Percentiles rank a stretch among this genome's conserved stretches.
Evolutionary conservation across 1,139 yeast genomes (phyloP).

Genomic region (Yamadazyma spencermartinsiae): DNA sequence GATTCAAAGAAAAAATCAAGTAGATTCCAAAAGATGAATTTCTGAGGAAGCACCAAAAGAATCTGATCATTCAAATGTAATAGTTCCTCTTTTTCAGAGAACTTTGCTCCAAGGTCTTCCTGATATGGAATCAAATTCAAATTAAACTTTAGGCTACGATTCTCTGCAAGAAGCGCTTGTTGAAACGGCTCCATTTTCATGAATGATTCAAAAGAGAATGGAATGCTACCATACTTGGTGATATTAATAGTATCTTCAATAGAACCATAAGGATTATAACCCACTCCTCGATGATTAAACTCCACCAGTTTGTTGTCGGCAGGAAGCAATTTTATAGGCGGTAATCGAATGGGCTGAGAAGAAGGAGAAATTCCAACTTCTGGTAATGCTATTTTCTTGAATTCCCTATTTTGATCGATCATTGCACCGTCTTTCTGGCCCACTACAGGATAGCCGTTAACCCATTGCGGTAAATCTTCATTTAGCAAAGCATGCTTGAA

Average conservation of each 20-base stretch:
- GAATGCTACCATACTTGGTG: background rate
- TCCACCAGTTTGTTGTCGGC: background rate
- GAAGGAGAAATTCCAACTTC: no score
- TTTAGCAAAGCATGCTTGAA: no score
- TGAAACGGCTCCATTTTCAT: constrained; percentile 1
- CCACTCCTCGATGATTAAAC: background rate
- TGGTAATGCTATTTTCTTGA: no score
- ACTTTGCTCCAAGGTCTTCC: background rate
- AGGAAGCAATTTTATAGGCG: background rate
- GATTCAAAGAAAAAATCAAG: constrained; percentile 30
- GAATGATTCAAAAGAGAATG: constrained; percentile 3
- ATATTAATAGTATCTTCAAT: constrained; percentile 2
- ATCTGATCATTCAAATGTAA: constrained; percentile 28
- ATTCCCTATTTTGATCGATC: no score
- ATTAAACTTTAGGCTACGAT: constrained; percentile 1
- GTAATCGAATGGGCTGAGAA: background rate
- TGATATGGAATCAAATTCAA: constrained; percentile 1
- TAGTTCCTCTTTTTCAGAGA: constrained; percentile 5
- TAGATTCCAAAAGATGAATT: constrained; percentile 28
- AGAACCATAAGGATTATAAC: constrained; percentile 3
- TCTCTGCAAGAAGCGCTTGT: background rate
- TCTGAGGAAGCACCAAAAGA: constrained; percentile 30
- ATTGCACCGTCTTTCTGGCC: no score
- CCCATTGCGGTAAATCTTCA: no score
- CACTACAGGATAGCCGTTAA: no score